Evolutionary conservation across 306 rosid species (phyloP), one percentile per base, ranked within the genome.

Genomic region (Cucumis cinereus): DNA sequence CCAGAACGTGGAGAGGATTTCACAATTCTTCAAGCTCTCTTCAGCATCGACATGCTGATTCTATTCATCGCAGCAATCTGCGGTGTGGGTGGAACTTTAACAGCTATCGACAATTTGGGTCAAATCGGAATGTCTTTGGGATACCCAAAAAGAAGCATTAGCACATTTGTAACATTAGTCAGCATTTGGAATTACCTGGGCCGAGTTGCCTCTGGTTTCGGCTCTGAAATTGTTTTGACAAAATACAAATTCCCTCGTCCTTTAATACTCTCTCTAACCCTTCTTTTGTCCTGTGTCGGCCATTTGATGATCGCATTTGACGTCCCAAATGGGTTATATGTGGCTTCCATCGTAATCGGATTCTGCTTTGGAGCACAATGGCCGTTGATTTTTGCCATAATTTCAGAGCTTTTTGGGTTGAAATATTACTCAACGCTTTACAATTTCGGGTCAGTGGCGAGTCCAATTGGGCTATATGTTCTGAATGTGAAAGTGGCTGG

Each of bases 1-100:
- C 84, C 86, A 15, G 74, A 41, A 14, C 81, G 78, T 35, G 86
- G 86, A 17, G 86, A 83, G 30, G 86, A 83, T 59, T 67, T 72
- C 77, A 83, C 84, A 1, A 80, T 80, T 68, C 70, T 76, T 5
- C 86, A 83, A 53, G 86, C 80, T 0, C 45, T 83, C 0, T 77
- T 80, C 77, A 80, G 84, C 74, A 3, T 45, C 15, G 86, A 83
- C 77, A 83, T 83, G 86, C 5, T 77, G n/a, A 68, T 80, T n/a
- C 38, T 83, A 14, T 49, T 83, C 63, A 9, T 66, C 20, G 33
- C 61, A 7, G 79, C 84, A 14, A 20, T 50, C 1, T 80, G 83
- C 6, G 80, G 84, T 3, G 77, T 74, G 1, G 84, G 86, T n/a
- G 83, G 82, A 17, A 83, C 84, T 0, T 55, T 80, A 33, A 80